These are phyloP conservation scores for Paraurostyla sp. DNA, from an alignment of 73 alveolate genomes.

Conservation along the genomic window DNA sequence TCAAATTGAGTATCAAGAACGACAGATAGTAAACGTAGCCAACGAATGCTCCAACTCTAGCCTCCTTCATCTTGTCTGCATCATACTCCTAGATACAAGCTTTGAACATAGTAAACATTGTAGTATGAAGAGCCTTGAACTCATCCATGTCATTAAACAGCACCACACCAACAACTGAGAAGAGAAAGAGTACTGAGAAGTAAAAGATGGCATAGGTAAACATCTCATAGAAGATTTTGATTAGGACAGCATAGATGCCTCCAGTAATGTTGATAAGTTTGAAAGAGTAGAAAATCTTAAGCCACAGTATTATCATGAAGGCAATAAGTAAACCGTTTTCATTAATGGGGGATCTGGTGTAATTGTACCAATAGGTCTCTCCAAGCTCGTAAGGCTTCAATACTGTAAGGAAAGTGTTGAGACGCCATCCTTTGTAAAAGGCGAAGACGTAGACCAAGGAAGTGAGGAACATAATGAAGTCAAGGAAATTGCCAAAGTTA, in stretches of 20 bases:
- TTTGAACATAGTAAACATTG: slow-evolving; percentile 52
- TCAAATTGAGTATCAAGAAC: slow-evolving; percentile 36
- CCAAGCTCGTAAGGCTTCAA: slow-evolving; percentile 25
- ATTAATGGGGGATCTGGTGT: slow-evolving; percentile 30
- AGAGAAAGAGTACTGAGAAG: slow-evolving; percentile 45
- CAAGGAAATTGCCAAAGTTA: slow-evolving; percentile 60
- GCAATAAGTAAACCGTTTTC: slow-evolving; percentile 30
- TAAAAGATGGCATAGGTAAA: slow-evolving; percentile 32
- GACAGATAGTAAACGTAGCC: slow-evolving; percentile 45
- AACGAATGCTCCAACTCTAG: slow-evolving; percentile 52
- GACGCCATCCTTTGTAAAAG: slow-evolving; percentile 55
- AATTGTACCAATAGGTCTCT: slow-evolving; percentile 48
- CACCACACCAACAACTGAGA: slow-evolving; percentile 56
- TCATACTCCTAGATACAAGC: slow-evolving; percentile 50
- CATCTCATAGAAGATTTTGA: slow-evolving; percentile 26
- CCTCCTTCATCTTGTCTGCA: slow-evolving; percentile 49
- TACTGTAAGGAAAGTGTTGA: slow-evolving; percentile 48
- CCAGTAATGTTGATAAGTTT: slow-evolving; percentile 36
- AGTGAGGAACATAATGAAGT: slow-evolving; percentile 39
- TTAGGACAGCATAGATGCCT: slow-evolving; percentile 4
- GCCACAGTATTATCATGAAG: slow-evolving; percentile 49
- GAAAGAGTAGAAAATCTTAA: not conserved
- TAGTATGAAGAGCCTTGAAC: slow-evolving; percentile 4
- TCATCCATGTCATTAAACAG: slow-evolving; percentile 61
- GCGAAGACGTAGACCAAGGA: slow-evolving; percentile 26